phyloP scores from a whole-genome alignment of 768 basidiomycete species.

The Pisolithus microcarpus region DNA sequence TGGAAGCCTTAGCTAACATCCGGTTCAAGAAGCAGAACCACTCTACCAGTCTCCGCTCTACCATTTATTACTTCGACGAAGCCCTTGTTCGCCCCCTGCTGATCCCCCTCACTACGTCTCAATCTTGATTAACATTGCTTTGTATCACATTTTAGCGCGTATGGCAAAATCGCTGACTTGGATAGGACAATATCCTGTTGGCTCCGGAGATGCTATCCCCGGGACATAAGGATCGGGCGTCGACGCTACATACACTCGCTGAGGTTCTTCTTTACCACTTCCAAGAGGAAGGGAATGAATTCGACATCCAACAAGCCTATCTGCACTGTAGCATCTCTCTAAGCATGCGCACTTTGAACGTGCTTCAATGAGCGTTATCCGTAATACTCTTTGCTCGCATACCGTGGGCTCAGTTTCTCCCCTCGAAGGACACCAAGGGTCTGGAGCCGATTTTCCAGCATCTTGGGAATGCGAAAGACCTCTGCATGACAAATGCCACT shows the following conservation, averaged over 20 bases:
- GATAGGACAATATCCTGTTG: slow-evolving; percentile 21
- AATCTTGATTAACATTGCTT: slow-evolving; percentile 13
- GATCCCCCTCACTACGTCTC: slow-evolving; percentile 11
- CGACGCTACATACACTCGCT: slow-evolving; percentile 12
- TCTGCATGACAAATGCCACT: slow-evolving; percentile 14
- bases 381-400: slow-evolving; percentile 17
- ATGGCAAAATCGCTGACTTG: slow-evolving; percentile 16
- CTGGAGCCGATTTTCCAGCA: slow-evolving; percentile 22
- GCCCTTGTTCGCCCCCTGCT: slow-evolving; percentile 14
- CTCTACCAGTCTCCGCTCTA: slow-evolving; percentile 18
- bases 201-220: slow-evolving; percentile 16
- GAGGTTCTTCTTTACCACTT: slow-evolving; percentile 20
- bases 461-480: slow-evolving; percentile 18
- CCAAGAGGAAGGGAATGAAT: slow-evolving; percentile 17
- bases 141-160: slow-evolving; percentile 10
- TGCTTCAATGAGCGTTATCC: slow-evolving; percentile 11
- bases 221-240: slow-evolving; percentile 11
- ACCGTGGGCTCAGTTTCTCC: slow-evolving; percentile 16
- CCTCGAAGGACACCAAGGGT: slow-evolving; percentile 16
- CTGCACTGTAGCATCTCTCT: slow-evolving; percentile 12
- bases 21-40: slow-evolving; percentile 19
- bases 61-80: slow-evolving; percentile 21
- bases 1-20: slow-evolving; percentile 14
- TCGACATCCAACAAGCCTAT: slow-evolving; percentile 21
- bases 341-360: slow-evolving; percentile 1